Evolutionary conservation across 371 early-diverging fungal species (phyloP), one percentile per base, ranked within the genome.

Genomic region (Mortierella sp.): DNA sequence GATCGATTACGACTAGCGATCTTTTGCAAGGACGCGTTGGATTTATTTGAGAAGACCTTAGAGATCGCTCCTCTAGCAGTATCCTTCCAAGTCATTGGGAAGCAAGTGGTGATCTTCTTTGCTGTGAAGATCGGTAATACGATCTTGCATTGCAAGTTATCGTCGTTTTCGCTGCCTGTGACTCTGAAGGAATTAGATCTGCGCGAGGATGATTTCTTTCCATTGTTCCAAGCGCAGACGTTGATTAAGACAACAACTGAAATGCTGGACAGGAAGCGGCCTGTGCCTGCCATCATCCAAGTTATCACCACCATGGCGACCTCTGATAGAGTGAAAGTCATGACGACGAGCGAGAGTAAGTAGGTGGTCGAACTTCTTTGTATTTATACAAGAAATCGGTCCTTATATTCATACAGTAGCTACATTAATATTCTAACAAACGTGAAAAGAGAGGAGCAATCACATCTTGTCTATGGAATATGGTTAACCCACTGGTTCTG

Each of bases 131-230:
- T 64, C 37, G 42, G 35, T 32, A 64, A 64, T 40, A 40, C 64
- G n/a, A 64, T 55, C 55, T 26, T 64, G 55, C 64, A 64, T 35
- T 54, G 40, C 40, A 53, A 54, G 42, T 22, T 64, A 26, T 55
- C 54, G 3, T 54, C 64, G 4, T 37, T 64, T 29, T n/a, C 22
- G 40, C n/a, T 64, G 15, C 64, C 55, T 17, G 54, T 54, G 12
- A 64, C 55, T 34, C 54, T 64, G 37, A 42, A 23, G 37, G 42
- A 64, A 9, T 28, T 64, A 7, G 55, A 64, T 55, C 37, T 64
- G 2, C 42, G 37, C 26, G 54, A 64, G 17, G 64, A 54, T 13
- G 32, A 55, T 32, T 64, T 64, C 26, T 64, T 64, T 47, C 55
- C 42, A 4, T 23, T 64, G 32, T 64, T 64, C 55, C 64, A 64